Conservation (phyloP, 371 early-diverging fungal genomes). For the Coemansia sp. region DNA sequence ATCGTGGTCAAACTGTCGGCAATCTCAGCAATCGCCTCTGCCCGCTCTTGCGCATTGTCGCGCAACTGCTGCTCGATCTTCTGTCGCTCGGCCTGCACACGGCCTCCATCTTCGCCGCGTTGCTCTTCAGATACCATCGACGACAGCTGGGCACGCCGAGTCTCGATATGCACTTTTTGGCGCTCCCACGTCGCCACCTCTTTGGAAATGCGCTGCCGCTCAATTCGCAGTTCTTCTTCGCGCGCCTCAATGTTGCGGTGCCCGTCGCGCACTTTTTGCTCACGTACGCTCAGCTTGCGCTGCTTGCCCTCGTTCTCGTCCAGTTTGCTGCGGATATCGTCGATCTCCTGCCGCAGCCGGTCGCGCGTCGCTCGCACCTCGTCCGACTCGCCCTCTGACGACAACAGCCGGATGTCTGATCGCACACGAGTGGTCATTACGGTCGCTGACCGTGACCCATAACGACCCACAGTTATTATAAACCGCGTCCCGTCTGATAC, state of each 20-base stretch:
- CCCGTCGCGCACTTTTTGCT: conserved; percentile 36
- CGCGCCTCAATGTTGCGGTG: conserved; percentile 39
- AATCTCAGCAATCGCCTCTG: conserved; percentile 56
- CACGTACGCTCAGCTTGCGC: conserved; percentile 42
- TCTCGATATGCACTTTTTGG: conserved; percentile 21
- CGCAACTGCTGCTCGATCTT: conserved; percentile 45
- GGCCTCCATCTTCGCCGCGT: conserved; percentile 7
- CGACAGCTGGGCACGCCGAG: conserved; percentile 24
- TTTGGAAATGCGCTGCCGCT: conserved; percentile 21
- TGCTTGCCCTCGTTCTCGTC: conserved; percentile 32
- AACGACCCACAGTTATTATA: conserved; percentile 54
- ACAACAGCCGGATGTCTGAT: conserved; percentile 50
- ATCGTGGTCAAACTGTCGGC: conserved; percentile 53
- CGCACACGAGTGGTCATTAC: conserved; percentile 52
- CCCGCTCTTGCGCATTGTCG: conserved; percentile 56
- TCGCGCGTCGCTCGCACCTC: conserved; percentile 42
- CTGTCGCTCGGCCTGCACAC: conserved; percentile 11
- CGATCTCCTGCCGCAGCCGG: conserved; percentile 52
- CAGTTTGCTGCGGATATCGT: conserved; percentile 35
- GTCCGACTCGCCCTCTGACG: conserved; percentile 53
- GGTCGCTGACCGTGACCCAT: conserved; percentile 50
- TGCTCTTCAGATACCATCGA: conserved; percentile 53
- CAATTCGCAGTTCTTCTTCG: conserved; percentile 34
- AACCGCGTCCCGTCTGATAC: conserved; percentile 57
- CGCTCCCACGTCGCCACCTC: conserved; percentile 18